These are phyloP conservation scores for Scedosporium apiospermum DNA, from an alignment of 2,329 filamentous ascomycete species.

Conservation along the genomic window DNA sequence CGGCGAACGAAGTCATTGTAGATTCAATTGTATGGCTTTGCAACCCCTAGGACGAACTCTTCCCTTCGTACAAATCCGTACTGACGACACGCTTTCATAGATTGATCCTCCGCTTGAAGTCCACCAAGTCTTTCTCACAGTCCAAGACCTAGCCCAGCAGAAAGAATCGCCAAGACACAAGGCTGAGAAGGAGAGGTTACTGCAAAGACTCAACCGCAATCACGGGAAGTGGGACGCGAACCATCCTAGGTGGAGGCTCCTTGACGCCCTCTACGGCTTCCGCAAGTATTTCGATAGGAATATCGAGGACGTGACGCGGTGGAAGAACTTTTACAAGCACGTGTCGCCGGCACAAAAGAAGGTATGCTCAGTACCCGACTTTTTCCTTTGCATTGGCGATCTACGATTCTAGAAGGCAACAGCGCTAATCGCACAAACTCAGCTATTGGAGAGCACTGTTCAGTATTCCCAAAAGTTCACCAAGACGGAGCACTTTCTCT, in stretches of 20 bases:
- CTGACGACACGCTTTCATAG: neutral
- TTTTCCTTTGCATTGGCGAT: neutral
- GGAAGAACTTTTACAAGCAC: conserved; percentile 26
- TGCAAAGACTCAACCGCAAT: conserved; percentile 18
- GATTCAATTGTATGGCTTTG: neutral
- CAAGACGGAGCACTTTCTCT: conserved; percentile 30
- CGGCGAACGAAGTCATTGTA: neutral
- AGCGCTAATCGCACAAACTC: neutral
- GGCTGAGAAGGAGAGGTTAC: conserved; percentile 20
- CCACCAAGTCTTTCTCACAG: conserved; percentile 17
- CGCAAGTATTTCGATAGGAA: conserved; percentile 23
- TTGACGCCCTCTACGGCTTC: conserved; percentile 30
- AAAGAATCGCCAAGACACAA: conserved; percentile 17
- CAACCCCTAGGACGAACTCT: neutral
- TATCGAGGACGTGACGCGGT: conserved; percentile 24
- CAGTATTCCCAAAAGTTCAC: conserved; percentile 47
- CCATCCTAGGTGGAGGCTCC: conserved; percentile 28
- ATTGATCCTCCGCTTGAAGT: conserved; percentile 13
- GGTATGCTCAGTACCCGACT: conserved; percentile 9
- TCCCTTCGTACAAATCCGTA: neutral
- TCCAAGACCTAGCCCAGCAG: conserved; percentile 15
- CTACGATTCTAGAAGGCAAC: neutral
- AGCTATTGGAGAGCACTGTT: conserved; percentile 45
- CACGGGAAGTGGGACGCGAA: conserved; percentile 22
- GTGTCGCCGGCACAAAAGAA: conserved; percentile 23